phyloP scores from a whole-genome alignment of 345 rosid species.

The Arabidopsis suecica region DNA sequence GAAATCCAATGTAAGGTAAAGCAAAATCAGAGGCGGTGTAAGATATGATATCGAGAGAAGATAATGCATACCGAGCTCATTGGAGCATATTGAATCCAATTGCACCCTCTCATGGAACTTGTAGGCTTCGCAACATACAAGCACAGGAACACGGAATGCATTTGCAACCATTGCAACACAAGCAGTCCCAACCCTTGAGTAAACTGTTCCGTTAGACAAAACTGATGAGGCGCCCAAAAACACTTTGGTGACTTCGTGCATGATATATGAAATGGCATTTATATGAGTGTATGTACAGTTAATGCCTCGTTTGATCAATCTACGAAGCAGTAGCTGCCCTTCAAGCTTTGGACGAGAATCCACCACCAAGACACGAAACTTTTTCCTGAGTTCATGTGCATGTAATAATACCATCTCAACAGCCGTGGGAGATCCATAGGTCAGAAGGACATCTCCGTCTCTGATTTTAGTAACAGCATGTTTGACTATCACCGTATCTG shows the following conservation, averaged over 20 bases:
- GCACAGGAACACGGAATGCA: constrained; percentile 80
- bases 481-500: constrained; percentile 77
- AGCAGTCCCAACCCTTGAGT: constrained; percentile 95
- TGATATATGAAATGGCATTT: constrained; percentile 89
- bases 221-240: constrained; percentile 94
- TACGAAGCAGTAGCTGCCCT: constrained; percentile 82
- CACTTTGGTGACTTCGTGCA: constrained; percentile 94
- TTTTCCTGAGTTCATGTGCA: constrained; percentile 85
- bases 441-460: constrained; percentile 95
- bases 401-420: constrained; percentile 88
- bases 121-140: constrained; percentile 96
- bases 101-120: constrained; percentile 97
- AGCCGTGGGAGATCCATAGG: constrained; percentile 83
- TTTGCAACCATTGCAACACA: constrained; percentile 97
- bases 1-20: constrained; percentile 21
- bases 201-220: constrained; percentile 95
- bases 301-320: constrained; percentile 85
- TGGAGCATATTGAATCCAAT: constrained; percentile 92
- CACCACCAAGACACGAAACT: constrained; percentile 85
- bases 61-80: constrained; percentile 79
- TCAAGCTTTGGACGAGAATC: constrained; percentile 97
- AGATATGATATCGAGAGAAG: not conserved
- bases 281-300: constrained; percentile 85
- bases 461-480: constrained; percentile 90
- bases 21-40: not conserved